Evolutionary conservation across 1,284 basidiomycete genomes (phyloP), one percentile per base, ranked within the genome.

Genomic region (Chondrostereum purpureum): DNA sequence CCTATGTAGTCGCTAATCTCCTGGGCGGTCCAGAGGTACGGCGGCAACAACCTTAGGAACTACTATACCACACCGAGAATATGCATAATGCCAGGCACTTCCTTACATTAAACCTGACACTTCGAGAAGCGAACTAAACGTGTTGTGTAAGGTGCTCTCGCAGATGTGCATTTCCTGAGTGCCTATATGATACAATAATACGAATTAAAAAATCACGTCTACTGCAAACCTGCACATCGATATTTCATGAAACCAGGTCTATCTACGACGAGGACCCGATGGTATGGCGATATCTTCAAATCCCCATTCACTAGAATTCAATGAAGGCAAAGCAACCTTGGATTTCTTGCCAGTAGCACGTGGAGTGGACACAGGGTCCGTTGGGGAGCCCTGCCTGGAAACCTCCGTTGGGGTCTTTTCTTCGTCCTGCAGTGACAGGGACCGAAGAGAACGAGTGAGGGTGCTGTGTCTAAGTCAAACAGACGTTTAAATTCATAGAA

Each of bases 381-480:
- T 46, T 33, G 41, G 31, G 17, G 33, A 23, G 50, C 46, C 42
- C 31, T 47, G 36, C 39, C 13, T n/a, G 39, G 50, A 46, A 17
- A 34, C 36, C n/a, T 36, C 34, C 3, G 55, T 8, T 19, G 10
- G 36, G 39, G 19, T 11, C 39, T 40, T 44, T 23, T 55, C 22
- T 6, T 49, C 47, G 24, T 62, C 62, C 10, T 53, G 55, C n/a
- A 73, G 41, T 5, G 63, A 62, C 56, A 73, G 53, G 10, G 64
- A 61, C 8, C 68, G 60, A 44, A 77, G 58, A 5, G 64, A 58
- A 33, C 60, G 67, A 16, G 64, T 62, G 44, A 77, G 53, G 5
- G 65, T 55, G 46, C 74, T 74, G 41, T 5, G 24, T 43, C n/a
- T n/a, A n/a, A 39, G 5, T 45, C 33, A 13, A 20, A 19, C 22